Percentiles rank a stretch among this genome's conserved stretches.
Evolutionary conservation across 2,329 filamentous ascomycete genomes (phyloP).

Genomic region (Orbilia blumenaviensis): DNA sequence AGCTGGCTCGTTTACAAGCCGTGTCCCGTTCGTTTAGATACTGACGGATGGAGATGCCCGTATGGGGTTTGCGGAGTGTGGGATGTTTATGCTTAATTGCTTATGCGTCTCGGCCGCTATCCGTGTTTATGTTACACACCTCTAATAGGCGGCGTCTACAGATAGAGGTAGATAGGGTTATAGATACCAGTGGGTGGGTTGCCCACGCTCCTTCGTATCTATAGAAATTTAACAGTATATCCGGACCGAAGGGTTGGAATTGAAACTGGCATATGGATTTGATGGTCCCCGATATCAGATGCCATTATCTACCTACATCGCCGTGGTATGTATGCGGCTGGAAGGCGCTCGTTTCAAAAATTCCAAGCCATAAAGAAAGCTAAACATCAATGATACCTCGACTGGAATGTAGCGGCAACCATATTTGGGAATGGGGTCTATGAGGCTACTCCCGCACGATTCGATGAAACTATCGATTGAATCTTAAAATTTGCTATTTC

Average conservation of each 20-base stretch:
- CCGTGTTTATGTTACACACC: constrained; percentile 26
- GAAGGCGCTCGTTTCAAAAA: not conserved
- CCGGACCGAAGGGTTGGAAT: not conserved
- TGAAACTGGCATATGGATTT: not conserved
- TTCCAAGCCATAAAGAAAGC: not conserved
- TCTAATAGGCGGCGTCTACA: constrained; percentile 16
- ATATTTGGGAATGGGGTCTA: too few species aligned
- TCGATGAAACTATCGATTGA: not conserved
- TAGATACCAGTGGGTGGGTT: not conserved
- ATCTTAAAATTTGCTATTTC: not conserved
- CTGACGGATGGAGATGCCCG: constrained; percentile 35
- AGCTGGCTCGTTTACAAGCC: constrained; percentile 15
- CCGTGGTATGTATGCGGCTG: constrained; percentile 20
- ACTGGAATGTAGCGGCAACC: constrained; percentile 19
- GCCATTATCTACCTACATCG: constrained; percentile 5
- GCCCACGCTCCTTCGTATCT: not conserved
- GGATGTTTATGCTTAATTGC: constrained; percentile 12
- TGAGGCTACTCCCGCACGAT: too few species aligned
- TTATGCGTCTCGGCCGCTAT: constrained; percentile 21
- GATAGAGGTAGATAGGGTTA: not conserved
- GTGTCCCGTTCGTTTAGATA: constrained; percentile 26
- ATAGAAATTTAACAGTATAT: not conserved
- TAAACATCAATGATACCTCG: not conserved
- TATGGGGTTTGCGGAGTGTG: constrained; percentile 20
- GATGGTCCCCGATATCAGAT: not conserved